These are phyloP conservation scores for Heliosperma pusillum DNA, from an alignment of 148 eudicot species.

Conservation along the genomic window DNA sequence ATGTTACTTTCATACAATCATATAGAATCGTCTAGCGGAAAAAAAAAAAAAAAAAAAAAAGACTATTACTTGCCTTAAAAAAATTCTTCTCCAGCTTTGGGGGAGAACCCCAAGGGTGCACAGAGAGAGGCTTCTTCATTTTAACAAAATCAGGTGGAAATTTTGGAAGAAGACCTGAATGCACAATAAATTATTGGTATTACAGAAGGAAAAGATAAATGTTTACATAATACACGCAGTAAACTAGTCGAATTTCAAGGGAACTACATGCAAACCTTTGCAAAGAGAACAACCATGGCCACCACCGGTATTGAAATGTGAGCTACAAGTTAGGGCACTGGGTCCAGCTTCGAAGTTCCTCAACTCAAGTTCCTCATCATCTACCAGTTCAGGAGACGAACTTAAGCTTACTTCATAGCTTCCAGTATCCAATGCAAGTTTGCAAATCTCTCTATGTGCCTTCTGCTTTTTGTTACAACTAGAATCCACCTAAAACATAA, in stretches of 20 bases:
- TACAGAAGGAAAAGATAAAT: neutral
- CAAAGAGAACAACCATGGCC: slow-evolving; percentile 79
- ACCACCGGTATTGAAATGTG: slow-evolving; percentile 61
- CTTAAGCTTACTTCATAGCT: slow-evolving; percentile 40
- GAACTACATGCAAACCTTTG: slow-evolving; percentile 55
- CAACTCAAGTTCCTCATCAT: slow-evolving; percentile 96
- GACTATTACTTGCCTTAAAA: slow-evolving; percentile 52
- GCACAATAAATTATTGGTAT: slow-evolving; percentile 14
- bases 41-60: too few species aligned
- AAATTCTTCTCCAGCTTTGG: slow-evolving; percentile 78
- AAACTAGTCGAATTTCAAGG: neutral
- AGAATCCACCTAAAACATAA: slow-evolving; percentile 41
- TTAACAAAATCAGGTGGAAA: slow-evolving; percentile 78
- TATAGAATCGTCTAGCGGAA: neutral
- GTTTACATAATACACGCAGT: neutral
- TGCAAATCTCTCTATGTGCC: slow-evolving; percentile 54
- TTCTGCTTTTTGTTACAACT: slow-evolving; percentile 37
- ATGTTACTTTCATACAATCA: neutral
- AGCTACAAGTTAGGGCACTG: slow-evolving; percentile 60
- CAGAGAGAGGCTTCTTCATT: slow-evolving; percentile 57
- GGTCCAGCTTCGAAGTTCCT: slow-evolving; percentile 69
- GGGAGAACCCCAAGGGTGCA: slow-evolving; percentile 77
- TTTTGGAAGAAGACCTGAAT: slow-evolving; percentile 74
- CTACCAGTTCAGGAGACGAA: slow-evolving; percentile 44
- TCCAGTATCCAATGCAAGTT: slow-evolving; percentile 52